phyloP scores from a whole-genome alignment of 2,329 filamentous ascomycete species.

The Dactylellina sp. region DNA sequence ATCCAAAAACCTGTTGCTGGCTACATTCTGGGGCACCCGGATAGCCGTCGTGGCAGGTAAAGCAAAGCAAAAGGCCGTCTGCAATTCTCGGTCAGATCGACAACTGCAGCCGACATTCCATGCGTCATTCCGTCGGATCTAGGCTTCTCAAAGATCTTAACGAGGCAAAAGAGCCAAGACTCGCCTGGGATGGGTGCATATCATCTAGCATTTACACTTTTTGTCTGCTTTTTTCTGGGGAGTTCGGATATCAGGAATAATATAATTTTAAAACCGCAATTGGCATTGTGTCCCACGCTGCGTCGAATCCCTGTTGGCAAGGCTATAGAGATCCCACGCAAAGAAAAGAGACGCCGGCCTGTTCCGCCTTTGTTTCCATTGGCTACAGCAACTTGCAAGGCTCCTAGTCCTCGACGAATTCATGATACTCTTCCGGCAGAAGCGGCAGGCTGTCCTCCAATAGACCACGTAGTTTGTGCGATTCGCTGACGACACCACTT shows the following conservation, averaged over 20 bases:
- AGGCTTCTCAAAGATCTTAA: constrained; percentile 32
- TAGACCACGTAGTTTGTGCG: constrained; percentile 18
- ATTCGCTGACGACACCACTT: background rate
- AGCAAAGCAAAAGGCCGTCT: constrained; percentile 17
- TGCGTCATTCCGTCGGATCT: constrained; percentile 52
- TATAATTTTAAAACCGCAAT: constrained; percentile 19
- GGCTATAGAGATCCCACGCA: background rate
- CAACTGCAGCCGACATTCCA: constrained; percentile 52
- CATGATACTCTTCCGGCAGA: constrained; percentile 1
- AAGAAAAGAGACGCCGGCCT: constrained; percentile 14
- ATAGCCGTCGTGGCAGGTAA: no score
- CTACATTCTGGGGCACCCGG: constrained; percentile 23
- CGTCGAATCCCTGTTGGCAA: background rate
- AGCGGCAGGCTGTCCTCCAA: constrained; percentile 22
- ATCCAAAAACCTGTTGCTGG: constrained; percentile 12
- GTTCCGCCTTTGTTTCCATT: constrained; percentile 17
- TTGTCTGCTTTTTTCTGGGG: constrained; percentile 17
- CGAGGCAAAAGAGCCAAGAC: constrained; percentile 36
- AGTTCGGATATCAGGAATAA: background rate
- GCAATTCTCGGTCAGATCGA: constrained; percentile 22
- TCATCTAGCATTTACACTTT: background rate
- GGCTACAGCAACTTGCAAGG: background rate
- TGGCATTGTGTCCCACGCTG: background rate
- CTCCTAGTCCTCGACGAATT: constrained; percentile 11
- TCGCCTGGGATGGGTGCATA: constrained; percentile 38